Conservation (phyloP, 805 yeast genomes). For the Candida manassasensis region DNA sequence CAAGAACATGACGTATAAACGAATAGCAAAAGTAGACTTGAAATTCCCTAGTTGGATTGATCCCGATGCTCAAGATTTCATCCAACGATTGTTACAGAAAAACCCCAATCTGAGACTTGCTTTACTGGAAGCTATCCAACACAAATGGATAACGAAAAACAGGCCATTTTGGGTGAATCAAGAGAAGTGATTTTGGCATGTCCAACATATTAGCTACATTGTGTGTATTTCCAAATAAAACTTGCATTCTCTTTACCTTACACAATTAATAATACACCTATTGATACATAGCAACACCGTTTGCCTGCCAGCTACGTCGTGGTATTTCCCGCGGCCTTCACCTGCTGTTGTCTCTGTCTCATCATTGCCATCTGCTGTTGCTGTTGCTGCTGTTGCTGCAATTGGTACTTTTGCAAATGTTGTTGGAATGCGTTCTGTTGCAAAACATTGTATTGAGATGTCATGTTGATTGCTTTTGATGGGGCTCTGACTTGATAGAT, state of each 20-base stretch:
- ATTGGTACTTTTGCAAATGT: constrained; percentile 37
- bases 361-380: constrained; percentile 24
- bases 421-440: constrained; percentile 44
- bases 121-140: constrained; percentile 57
- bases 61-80: constrained; percentile 72
- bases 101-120: constrained; percentile 64
- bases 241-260: too few relatives aligned
- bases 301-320: background rate
- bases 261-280: background rate
- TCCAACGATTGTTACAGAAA: constrained; percentile 56
- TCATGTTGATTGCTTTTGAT: constrained; percentile 37
- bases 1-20: constrained; percentile 70
- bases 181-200: background rate
- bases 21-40: constrained; percentile 76
- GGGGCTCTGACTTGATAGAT: constrained; percentile 45
- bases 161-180: constrained; percentile 52
- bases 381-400: constrained; percentile 34
- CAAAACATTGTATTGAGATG: constrained; percentile 38
- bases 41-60: constrained; percentile 67
- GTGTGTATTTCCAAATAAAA: too few relatives aligned
- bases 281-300: background rate
- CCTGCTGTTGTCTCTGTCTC: constrained; percentile 24
- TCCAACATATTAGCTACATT: too few relatives aligned
- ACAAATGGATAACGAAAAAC: constrained; percentile 80
- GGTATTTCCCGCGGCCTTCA: background rate